Evolutionary conservation across 2,329 filamentous ascomycete genomes (phyloP), one percentile per base, ranked within the genome.

Genomic region (Diaporthe nobilis): DNA sequence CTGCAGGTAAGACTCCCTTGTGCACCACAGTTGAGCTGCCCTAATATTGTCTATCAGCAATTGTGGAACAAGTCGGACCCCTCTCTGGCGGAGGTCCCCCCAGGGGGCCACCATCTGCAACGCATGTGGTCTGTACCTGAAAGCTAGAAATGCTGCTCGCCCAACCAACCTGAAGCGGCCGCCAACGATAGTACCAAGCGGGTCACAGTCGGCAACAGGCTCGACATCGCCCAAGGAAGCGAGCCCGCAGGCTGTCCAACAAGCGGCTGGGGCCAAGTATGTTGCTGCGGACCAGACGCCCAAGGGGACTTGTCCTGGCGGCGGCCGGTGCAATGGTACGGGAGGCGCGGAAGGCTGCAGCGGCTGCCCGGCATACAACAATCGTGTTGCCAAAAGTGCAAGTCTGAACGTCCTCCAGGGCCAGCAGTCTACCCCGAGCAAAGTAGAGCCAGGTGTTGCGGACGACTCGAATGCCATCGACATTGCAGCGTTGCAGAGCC

Each of bases 301-400:
- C 6, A 90, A 92, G 58, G 97, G 97, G n/a, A 97, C 96, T 17
- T 99, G 97, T 83, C 97, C 97, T 20, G 97, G 97, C 51, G 96
- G 96, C 77, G 97, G 97, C 53, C 94, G 94, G 75, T 99, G 97
- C 84, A 98, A 99, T 83, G 97, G 97, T 65, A 98, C 97, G 31
- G 97, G 97, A 60, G 97, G 97, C 72, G 95, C 97, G 44, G 95
- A 98, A 82, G 96, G 95, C 28, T 99, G 97, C 83, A 95, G 95
- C 83, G 97, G 97, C 17, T 99, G 97, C 82, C 97, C 97, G 49
- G 97, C 97, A 2, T 99, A 95, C 88, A 99, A 99, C 88, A 99
- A 99, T 82, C 92, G 97, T 72, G 92, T 98, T 53, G 94, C 96
- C 47, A 98, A 98, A 84, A 94, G 92, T 63, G 94, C 94, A 25